Evolutionary conservation across 2,329 filamentous ascomycete genomes (phyloP), one percentile per base, ranked within the genome.

Genomic region (Pseudogymnoascus sp.): DNA sequence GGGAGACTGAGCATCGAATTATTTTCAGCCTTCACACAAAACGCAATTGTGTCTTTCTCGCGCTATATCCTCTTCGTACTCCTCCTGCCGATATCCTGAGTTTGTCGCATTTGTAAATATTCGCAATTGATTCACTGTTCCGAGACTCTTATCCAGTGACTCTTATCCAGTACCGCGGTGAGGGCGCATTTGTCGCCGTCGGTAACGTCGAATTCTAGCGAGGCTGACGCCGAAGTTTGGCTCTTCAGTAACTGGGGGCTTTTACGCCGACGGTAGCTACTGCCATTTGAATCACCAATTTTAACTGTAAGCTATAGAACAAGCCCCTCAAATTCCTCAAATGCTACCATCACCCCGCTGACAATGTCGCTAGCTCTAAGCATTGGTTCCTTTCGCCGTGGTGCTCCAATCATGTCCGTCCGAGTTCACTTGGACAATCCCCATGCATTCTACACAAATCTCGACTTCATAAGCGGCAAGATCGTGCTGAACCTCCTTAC

Each of bases 361-460:
- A 56, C 50, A 56, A 56, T 56, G 50, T 56, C 29, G 13, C 50
- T 56, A 56, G 50, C 50, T 33, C 50, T 56, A 5, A 56, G 50
- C 6, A 17, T 56, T 19, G 50, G 15, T 10, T 56, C 29, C 50
- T 33, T 56, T 21, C 50, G 50, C 29, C 29, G 4, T 10, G 50
- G 50, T 33, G n/a, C n/a, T 5, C 6, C 29, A 56, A 5, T 29
- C 29, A 89, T 89, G 87, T 86, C 87, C 59, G 83, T 90, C 70
- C 81, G 83, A 65, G 85, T 91, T 70, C 77, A 80, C 56, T 82
- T 91, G 68, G 84, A 90, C 69, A 81, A 85, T 70, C 82, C 82
- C 60, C 86, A 86, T 67, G 82, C 86, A 68, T 88, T 89, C 78
- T 91, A 88, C 75, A 93, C 90, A 61, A 93, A 93, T 72, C 85